phyloP scores from a whole-genome alignment of 2,329 filamentous ascomycete genomes.

The Monilinia polystroma region DNA sequence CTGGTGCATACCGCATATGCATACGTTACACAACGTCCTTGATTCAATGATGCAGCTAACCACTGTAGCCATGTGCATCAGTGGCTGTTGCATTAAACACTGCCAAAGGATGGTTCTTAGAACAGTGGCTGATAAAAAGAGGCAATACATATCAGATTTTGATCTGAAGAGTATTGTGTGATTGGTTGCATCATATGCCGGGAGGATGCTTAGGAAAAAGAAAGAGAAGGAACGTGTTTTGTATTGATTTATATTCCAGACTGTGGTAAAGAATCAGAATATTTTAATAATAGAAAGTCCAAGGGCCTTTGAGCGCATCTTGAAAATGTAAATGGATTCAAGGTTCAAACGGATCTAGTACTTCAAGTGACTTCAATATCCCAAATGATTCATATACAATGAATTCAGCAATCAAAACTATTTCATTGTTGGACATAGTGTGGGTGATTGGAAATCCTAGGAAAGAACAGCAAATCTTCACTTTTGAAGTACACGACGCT shows the following conservation, averaged over 20 bases:
- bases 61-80: not conserved
- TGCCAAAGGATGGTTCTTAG: not conserved
- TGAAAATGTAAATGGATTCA: not conserved
- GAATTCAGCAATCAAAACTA: not conserved
- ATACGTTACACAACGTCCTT: constrained; percentile 4
- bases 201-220: not conserved
- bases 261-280: too few relatives aligned
- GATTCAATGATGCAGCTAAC: not conserved
- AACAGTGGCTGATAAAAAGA: constrained; percentile 1
- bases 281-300: not conserved
- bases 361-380: not conserved
- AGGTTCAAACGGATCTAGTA: not conserved
- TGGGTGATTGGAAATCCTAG: not conserved
- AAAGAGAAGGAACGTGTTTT: not conserved
- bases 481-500: not conserved
- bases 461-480: not conserved
- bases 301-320: not conserved
- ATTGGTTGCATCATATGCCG: not conserved
- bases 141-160: not conserved
- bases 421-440: not conserved
- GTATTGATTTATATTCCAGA: not conserved
- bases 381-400: not conserved
- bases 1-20: not conserved
- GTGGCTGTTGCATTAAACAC: constrained; percentile 1
- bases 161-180: not conserved